Evolutionary conservation across 352 stramenopile species (phyloP), one percentile per base, ranked within the genome.

Genomic region (Pythium guiyangense): DNA sequence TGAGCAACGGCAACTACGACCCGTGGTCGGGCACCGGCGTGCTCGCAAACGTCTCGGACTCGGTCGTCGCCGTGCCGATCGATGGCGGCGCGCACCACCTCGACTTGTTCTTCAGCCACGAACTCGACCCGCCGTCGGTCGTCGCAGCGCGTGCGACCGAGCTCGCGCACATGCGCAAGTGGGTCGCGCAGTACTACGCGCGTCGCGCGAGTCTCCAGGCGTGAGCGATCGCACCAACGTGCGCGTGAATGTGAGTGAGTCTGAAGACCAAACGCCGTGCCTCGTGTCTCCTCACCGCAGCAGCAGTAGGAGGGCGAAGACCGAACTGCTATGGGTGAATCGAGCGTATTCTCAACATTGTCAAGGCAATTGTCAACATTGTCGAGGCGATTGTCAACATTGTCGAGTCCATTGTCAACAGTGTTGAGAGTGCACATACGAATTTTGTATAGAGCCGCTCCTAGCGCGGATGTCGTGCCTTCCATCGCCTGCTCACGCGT

Each of bases 1-100:
- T 98, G 56, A 97, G 89, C 56, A 98, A 98, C 66, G 95, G 95
- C 53, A 81, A 97, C 57, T 87, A 93, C 42, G 95, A 98, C 66
- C 95, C 95, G 49, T 98, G 90, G 92, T 91, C 74, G 31, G 84
- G 81, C 22, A 95, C 79, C 2, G 94, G 93, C 44, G 87, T 98
- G 29, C 81, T 88, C 22, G 62, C 82, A 39, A 72, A 71, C 39
- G 61, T 77, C 17, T 85, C 79, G 25, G 73, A 90, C 34, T 86
- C 76, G 26, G 77, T 96, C 49, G 70, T 97, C 17, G 69, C 69
- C 12, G 64, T 94, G 25, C 59, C 74, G 4, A 76, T 97, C 17
- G 72, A 88, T 17, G 76, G 75, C 22, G 88, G 88, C 35, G 88
- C 80, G 3, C 88, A 97, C 64, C 90, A 97, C 65, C 54, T 97